Evolutionary conservation across 352 stramenopile genomes (phyloP).

Genomic region (Peronosclerospora sorghi): DNA sequence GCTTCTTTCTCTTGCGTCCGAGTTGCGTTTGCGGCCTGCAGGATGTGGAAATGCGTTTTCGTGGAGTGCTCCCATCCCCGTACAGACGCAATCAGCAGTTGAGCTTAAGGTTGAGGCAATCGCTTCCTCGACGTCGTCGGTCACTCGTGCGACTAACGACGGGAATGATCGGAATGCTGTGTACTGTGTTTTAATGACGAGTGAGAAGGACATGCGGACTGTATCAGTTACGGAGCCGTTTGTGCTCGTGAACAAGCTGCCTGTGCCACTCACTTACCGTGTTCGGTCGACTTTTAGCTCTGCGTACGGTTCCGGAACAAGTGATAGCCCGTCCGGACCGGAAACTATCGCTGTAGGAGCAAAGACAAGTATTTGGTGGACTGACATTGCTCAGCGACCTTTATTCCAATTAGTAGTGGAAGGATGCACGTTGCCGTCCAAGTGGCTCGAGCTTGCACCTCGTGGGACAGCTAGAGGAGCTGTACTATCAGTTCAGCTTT

Average conservation of each 20-base stretch:
- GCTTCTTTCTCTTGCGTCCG: conserved; percentile 49
- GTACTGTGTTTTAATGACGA: conserved; percentile 53
- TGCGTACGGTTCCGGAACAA: conserved; percentile 20
- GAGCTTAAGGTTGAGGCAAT: conserved; percentile 56
- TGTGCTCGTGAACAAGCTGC: conserved; percentile 72
- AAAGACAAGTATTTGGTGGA: conserved; percentile 75
- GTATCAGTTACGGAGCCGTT: conserved; percentile 60
- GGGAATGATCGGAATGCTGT: conserved; percentile 30
- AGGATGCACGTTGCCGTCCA: conserved; percentile 43
- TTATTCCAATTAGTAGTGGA: conserved; percentile 59
- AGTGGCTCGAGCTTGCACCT: conserved; percentile 59
- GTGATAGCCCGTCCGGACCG: conserved; percentile 18
- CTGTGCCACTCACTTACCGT: conserved; percentile 46
- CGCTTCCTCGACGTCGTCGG: conserved; percentile 17
- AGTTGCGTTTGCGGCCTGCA: conserved; percentile 52
- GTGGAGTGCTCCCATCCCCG: conserved; percentile 70
- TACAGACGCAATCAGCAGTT: conserved; percentile 48
- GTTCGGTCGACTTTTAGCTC: conserved; percentile 33
- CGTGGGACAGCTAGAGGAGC: conserved; percentile 30
- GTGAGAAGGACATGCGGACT: conserved; percentile 56
- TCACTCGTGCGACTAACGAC: conserved; percentile 13
- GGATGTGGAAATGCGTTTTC: conserved; percentile 27
- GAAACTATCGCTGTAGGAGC: conserved; percentile 41
- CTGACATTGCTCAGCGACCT: conserved; percentile 41
- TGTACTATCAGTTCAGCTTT: conserved; percentile 50